Base-by-base conservation (phyloP, 2,329 filamentous ascomycete species). In the Akanthomyces muscarius region DNA sequence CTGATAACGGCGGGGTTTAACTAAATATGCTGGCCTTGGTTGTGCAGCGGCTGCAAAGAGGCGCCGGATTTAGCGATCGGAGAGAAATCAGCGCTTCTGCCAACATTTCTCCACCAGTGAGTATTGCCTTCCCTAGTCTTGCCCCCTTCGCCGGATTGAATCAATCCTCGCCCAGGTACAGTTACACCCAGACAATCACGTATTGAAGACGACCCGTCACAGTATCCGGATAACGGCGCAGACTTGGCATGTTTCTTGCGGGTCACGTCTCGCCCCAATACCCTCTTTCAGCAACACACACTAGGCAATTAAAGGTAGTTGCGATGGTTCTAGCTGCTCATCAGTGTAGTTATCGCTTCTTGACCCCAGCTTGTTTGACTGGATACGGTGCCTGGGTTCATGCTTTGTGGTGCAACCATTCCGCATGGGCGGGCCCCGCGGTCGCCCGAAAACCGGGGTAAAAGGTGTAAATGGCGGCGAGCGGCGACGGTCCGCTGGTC, bases 381-480 rank as follows among this genome's bases (percentile, higher is more conserved):
- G 5, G 23, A 33, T 14, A 5, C 18, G 11, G 33, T 25, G 25
- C 14, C 55, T 2, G 13, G 13, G 38, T 16, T n/a, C 28, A 45
- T 25, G 8, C 10, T 21, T 21, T 30, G 42, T 38, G 25, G 28
- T 45, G 25, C 28, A 13, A 25, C n/a, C 38, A 25, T 5, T 41
- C 36, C 21, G 28, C 23, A 36, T 45, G 2, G 38, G 28, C 58
- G 58, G 58, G 25, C 58, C 58, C 58, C 58, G 58, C 58, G 58
- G 48, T 56, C 28, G n/a, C 44, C 52, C 53, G 52, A 62, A 55
- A 62, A 50, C 45, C 45, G 52, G 52, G 61, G 45, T 50, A 62
- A 33, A 44, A 28, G 21, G 28, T 45, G 60, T 54, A 53, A 41
- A 53, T 42, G 58, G 36, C 58, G 55, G 30, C 51, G 51, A 30